Percentiles rank a stretch among this genome's conserved stretches.
Conservation (phyloP, 1,284 basidiomycete species). For the Pisolithus thermaeus region DNA sequence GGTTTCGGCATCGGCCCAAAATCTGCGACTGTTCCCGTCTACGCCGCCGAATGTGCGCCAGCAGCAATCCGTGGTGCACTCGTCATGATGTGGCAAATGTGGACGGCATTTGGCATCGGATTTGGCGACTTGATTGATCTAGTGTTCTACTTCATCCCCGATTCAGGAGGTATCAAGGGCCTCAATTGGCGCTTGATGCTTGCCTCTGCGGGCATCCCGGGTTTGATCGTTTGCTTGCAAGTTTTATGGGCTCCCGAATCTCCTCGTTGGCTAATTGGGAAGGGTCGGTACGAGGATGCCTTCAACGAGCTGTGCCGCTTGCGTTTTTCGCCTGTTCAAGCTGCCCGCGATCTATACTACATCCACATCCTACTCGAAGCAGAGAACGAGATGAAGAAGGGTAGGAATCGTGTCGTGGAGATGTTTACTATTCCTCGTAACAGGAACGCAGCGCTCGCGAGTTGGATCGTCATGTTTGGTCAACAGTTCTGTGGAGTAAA, state of each 20-base stretch:
- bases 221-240: slow-evolving; percentile 51
- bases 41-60: slow-evolving; percentile 57
- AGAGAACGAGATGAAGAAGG: slow-evolving; percentile 52
- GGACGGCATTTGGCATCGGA: slow-evolving; percentile 55
- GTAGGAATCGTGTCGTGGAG: slow-evolving; percentile 52
- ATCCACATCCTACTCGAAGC: slow-evolving; percentile 64
- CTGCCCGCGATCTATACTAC: slow-evolving; percentile 70
- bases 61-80: slow-evolving; percentile 62
- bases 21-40: slow-evolving; percentile 55
- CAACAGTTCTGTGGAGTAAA: slow-evolving; percentile 66
- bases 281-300: slow-evolving; percentile 61
- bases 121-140: slow-evolving; percentile 53
- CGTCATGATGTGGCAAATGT: slow-evolving; percentile 64
- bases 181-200: slow-evolving; percentile 69
- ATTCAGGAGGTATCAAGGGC: slow-evolving; percentile 42
- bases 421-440: slow-evolving; percentile 71
- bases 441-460: slow-evolving; percentile 67
- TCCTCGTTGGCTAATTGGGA: slow-evolving; percentile 28
- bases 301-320: slow-evolving; percentile 59
- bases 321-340: slow-evolving; percentile 63
- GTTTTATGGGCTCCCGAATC: slow-evolving; percentile 55
- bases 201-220: slow-evolving; percentile 55
- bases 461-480: slow-evolving; percentile 68
- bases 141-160: slow-evolving; percentile 49
- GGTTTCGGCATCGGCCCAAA: slow-evolving; percentile 70